Evolutionary conservation across 352 stramenopile genomes (phyloP), one percentile per base, ranked within the genome.

Genomic region (Pythium pyrilobum): DNA sequence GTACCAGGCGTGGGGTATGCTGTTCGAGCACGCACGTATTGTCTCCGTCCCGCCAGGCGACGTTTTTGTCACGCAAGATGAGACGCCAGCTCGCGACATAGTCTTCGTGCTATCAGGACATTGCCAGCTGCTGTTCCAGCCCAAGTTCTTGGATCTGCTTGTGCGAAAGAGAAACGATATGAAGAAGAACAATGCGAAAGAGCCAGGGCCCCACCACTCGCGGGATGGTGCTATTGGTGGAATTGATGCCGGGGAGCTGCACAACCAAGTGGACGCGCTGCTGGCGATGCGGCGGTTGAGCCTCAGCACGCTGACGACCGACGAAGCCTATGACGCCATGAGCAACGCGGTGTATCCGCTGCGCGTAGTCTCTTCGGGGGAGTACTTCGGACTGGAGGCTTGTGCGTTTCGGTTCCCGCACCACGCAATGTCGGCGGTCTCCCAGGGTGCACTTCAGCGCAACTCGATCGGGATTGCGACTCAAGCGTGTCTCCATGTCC

Each of bases 301-400:
- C 25, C 38, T 66, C 3, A 43, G 16, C 15, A 63, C 44, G 1
- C 37, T 62, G 4, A 56, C 36, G 1, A 42, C 9, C 10, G 38
- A 49, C 5, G 34, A 56, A 5, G 52, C 50, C 1, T 40, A 33
- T 10, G 36, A 48, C 18, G 58, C 45, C 7, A 45, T 38, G 13
- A 28, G n/a, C 0, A 56, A 39, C n/a, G 41, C 42, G 5, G 11
- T 57, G 0, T 55, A 69, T 8, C 52, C 64, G 2, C 20, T 81
- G 46, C 66, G 61, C 44, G 62, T 68, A 5, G 64, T 87, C 18
- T 16, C 27, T 5, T 43, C 24, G 1, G 76, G 74, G 9, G 73
- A 81, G 32, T 62, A 58, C 18, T 83, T 87, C 28, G 76, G 76
- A 0, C 42, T 83, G 21, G 71, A 87, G 24, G 60, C 69, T 4